Base-by-base conservation (phyloP, 2,329 filamentous ascomycete genomes). In the Penicillium sp. region DNA sequence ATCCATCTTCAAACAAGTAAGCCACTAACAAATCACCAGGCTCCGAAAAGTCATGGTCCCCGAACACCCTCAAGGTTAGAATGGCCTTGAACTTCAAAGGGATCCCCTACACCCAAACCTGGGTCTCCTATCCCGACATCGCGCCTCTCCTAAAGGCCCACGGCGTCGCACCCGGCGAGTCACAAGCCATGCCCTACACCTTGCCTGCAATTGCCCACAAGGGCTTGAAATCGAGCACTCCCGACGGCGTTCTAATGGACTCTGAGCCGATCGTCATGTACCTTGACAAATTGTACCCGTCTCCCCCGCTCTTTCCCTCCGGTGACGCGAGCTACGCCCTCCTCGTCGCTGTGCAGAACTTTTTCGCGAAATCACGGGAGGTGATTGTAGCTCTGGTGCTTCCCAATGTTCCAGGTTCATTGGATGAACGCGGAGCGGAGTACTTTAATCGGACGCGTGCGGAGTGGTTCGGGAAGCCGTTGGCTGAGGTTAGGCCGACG, bases 181-280 rank as follows among this genome's bases (percentile, higher is more conserved):
- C 45, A 2, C 48, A 52, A 2, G 3, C 2, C 7, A 46, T 33
- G 4, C 53, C 53, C 1, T 68, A 67, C 47, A 70, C 66, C 8
- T 61, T 70, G n/a, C 67, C 67, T 5, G 63, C 64, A 27, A 70
- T 69, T 50, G 48, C 54, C 25, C 66, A 69, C 48, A 59, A 56
- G 25, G 38, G 56, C 10, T 61, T 60, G 0, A 49, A 65, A 9
- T 54, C 41, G 1, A 51, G 56, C 4, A 67, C 62, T 46, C 46
- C 59, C 0, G 40, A 58, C 14, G 63, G 64, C 12, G 59, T 62
- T 8, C 50, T 69, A 38, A 67, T 65, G 62, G 65, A 69, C 46
- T 70, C 67, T 0, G 48, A 67, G 11, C 57, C 67, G 2, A 69
- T 70, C 34, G 60, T 64, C 34, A 18, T 53, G 13, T 64, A 69